phyloP scores from a whole-genome alignment of 2,329 filamentous ascomycete species.

The Endocalyx cinctus region DNA sequence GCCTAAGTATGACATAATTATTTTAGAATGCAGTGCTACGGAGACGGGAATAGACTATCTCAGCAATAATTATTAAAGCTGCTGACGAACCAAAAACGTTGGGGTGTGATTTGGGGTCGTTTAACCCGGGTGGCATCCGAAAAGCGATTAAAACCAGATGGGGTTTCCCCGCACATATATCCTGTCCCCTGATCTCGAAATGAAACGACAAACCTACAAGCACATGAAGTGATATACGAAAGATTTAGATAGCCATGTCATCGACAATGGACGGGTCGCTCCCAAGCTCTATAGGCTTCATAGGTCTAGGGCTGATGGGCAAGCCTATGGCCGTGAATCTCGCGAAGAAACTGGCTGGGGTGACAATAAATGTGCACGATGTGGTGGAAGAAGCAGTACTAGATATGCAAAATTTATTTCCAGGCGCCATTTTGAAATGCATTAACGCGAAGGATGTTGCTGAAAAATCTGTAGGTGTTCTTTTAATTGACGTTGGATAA shows the following conservation, averaged over 20 bases:
- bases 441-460: conserved; percentile 43
- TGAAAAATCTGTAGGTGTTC: conserved; percentile 38
- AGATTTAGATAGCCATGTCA: background rate
- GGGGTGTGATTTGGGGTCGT: no score
- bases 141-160: no score
- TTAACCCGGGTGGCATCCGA: no score
- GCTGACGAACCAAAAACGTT: no score
- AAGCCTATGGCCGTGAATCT: conserved; percentile 48
- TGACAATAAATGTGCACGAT: conserved; percentile 44
- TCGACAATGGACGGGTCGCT: background rate
- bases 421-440: conserved; percentile 32
- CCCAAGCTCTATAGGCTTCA: conserved; percentile 30
- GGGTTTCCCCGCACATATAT: no score
- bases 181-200: no score
- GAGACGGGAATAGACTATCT: no score
- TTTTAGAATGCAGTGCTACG: no score
- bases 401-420: conserved; percentile 35
- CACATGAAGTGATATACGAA: no score
- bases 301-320: conserved; percentile 53
- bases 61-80: no score
- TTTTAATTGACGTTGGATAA: no score
- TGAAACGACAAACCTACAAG: no score
- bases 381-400: conserved; percentile 38
- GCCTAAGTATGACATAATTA: background rate
- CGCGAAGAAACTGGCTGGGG: conserved; percentile 37